Evolutionary conservation across 306 rosid species (phyloP).

Genomic region (Senna siamea): DNA sequence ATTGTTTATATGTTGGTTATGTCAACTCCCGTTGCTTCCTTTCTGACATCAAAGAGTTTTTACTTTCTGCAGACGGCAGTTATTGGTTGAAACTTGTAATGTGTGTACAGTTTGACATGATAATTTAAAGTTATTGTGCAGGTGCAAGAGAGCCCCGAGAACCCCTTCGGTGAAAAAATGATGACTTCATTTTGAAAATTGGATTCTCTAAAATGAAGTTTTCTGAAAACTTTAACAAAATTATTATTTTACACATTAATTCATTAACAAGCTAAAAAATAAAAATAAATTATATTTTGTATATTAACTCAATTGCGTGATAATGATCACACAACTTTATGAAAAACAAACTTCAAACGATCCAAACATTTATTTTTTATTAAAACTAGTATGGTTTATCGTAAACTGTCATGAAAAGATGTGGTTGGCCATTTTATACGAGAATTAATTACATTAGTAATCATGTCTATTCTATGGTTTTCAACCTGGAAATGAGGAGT

Average conservation of each 20-base stretch:
- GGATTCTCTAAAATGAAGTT: no score
- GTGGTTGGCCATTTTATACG: background rate
- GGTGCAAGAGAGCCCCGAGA: background rate
- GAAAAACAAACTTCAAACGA: no score
- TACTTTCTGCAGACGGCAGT: background rate
- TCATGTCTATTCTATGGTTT: background rate
- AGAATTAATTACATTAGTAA: background rate
- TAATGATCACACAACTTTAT: no score
- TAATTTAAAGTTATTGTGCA: conserved; percentile 4
- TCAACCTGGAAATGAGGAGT: background rate
- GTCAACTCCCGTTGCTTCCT: conserved; percentile 1
- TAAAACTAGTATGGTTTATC: background rate
- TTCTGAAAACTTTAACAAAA: no score
- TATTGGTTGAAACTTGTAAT: background rate
- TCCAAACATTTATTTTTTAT: no score
- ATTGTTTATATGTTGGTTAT: conserved; percentile 17
- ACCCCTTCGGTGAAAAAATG: background rate
- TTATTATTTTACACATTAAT: no score
- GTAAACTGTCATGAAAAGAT: background rate
- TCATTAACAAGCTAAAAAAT: no score
- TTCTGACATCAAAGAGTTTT: conserved; percentile 9
- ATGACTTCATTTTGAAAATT: background rate
- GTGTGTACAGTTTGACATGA: conserved; percentile 4
- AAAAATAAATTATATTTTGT: no score
- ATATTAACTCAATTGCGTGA: no score